phyloP scores from a whole-genome alignment of 305 asterid genomes.

The Andrographis paniculata region DNA sequence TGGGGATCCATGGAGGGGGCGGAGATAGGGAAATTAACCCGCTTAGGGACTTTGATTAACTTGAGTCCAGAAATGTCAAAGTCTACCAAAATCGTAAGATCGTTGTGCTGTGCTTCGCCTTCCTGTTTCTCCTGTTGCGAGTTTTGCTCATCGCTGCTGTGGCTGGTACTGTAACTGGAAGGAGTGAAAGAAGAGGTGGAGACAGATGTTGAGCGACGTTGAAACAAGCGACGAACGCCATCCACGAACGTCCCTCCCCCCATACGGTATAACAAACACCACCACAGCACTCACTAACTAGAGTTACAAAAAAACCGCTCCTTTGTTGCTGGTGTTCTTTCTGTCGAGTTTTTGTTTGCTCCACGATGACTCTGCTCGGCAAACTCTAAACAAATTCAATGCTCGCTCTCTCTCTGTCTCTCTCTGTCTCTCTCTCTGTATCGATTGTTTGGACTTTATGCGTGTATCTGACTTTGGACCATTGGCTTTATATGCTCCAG shows the following conservation, averaged over 20 bases:
- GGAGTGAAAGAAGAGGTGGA: conserved; percentile 14
- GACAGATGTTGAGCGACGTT: conserved; percentile 42
- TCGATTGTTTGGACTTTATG: too few species aligned
- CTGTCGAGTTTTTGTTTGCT: too few species aligned
- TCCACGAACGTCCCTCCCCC: conserved; percentile 94
- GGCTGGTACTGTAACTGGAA: conserved; percentile 21
- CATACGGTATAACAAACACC: conserved; percentile 37
- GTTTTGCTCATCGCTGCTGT: conserved; percentile 18
- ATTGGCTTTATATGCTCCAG: too few species aligned
- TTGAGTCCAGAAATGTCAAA: conserved; percentile 68
- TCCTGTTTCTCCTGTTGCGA: conserved; percentile 24
- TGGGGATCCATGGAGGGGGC: conserved; percentile 62
- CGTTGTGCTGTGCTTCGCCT: conserved; percentile 18
- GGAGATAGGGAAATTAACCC: conserved; percentile 36
- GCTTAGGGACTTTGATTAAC: conserved; percentile 52
- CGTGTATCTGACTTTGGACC: too few species aligned
- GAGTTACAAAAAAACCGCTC: conserved; percentile 4
- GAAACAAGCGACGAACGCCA: conserved; percentile 85
- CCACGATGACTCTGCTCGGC: too few species aligned
- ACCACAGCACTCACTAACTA: conserved; percentile 4
- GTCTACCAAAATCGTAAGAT: conserved; percentile 36
- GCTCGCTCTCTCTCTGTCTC: too few species aligned
- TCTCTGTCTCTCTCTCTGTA: too few species aligned
- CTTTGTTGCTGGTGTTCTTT: too few species aligned
- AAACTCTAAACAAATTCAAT: too few species aligned